phyloP scores from a whole-genome alignment of 2,329 filamentous ascomycete species.

The Arachnopeziza araneosa region DNA sequence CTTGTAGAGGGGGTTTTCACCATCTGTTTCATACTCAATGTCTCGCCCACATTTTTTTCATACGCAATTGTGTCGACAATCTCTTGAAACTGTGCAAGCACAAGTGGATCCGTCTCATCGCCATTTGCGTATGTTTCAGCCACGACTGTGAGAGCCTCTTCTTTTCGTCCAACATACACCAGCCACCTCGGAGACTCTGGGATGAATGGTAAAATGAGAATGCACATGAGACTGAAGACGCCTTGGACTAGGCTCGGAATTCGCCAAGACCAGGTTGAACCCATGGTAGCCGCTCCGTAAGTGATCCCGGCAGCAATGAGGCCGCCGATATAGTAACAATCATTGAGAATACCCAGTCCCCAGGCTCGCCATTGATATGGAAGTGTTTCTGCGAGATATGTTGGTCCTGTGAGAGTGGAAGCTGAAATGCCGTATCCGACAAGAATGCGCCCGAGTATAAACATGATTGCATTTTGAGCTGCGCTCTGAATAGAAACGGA shows the following conservation, averaged over 20 bases:
- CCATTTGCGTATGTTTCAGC: constrained; percentile 50
- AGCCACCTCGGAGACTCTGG: constrained; percentile 44
- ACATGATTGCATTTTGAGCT: constrained; percentile 21
- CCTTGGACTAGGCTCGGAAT: constrained; percentile 27
- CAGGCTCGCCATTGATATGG: constrained; percentile 40
- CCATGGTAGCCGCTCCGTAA: constrained; percentile 31
- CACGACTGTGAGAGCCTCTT: constrained; percentile 45
- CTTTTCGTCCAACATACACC: constrained; percentile 45
- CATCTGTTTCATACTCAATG: constrained; percentile 34
- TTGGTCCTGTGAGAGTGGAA: constrained; percentile 36
- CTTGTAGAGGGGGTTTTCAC: constrained; percentile 46
- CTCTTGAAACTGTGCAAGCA: constrained; percentile 37
- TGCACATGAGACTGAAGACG: constrained; percentile 23
- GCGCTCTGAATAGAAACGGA: constrained; percentile 17
- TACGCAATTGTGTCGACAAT: constrained; percentile 38
- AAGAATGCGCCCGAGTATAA: constrained; percentile 19
- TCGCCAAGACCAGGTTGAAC: constrained; percentile 33
- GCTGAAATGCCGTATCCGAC: constrained; percentile 20
- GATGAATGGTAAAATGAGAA: constrained; percentile 18
- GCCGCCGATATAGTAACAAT: constrained; percentile 32
- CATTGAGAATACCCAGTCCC: constrained; percentile 36
- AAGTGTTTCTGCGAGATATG: constrained; percentile 46
- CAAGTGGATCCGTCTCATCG: constrained; percentile 40
- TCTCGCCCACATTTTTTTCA: constrained; percentile 38
- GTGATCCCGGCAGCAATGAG: constrained; percentile 33